These are phyloP conservation scores for Peronospora belbahrii DNA, from an alignment of 352 stramenopile species.

Conservation along the genomic window DNA sequence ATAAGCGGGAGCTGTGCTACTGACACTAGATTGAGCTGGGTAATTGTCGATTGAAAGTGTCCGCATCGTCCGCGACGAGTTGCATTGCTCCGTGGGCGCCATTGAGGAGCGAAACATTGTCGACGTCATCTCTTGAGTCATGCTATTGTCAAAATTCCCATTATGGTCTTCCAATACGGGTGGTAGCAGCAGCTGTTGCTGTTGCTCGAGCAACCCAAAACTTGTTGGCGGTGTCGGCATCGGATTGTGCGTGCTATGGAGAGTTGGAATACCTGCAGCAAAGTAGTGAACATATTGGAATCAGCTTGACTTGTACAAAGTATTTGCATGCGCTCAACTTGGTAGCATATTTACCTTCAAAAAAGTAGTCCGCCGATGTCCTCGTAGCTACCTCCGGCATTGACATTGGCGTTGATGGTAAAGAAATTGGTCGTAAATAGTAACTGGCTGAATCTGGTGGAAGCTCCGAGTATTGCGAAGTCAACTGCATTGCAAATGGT, in stretches of 20 bases:
- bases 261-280: constrained; percentile 12
- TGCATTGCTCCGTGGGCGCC: neutral
- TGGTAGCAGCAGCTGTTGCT: constrained; percentile 1
- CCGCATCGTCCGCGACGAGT: neutral
- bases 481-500: constrained; percentile 8
- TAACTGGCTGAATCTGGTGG: constrained; percentile 4
- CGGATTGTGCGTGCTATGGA: constrained; percentile 9
- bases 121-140: neutral
- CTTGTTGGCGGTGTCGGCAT: constrained; percentile 15
- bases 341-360: constrained; percentile 12
- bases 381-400: neutral
- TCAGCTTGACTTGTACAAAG: neutral
- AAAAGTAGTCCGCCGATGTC: constrained; percentile 13
- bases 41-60: constrained; percentile 6
- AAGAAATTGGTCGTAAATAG: constrained; percentile 6
- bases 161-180: constrained; percentile 7
- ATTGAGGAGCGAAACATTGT: constrained; percentile 2
- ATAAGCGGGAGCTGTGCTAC: constrained; percentile 2
- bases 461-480: constrained; percentile 11
- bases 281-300: neutral
- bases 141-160: constrained; percentile 3
- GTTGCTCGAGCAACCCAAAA: constrained; percentile 14
- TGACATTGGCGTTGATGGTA: constrained; percentile 1
- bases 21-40: neutral
- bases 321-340: neutral